Percentiles rank a stretch among this genome's conserved stretches.
Evolutionary conservation across 495 filamentous ascomycete genomes (phyloP).

Genomic region (Glarea lozoyensis): DNA sequence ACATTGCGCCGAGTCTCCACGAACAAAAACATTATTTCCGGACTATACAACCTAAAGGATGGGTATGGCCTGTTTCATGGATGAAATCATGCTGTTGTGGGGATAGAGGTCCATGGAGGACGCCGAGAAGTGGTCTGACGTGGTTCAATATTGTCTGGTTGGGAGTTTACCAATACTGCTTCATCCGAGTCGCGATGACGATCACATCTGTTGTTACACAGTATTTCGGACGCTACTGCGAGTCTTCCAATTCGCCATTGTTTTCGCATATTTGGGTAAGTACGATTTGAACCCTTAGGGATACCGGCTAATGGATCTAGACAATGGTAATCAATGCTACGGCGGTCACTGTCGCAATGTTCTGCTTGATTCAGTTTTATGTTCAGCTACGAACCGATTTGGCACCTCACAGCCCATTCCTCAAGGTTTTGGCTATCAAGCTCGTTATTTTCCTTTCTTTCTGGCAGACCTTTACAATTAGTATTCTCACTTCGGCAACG

Average conservation of each 20-base stretch:
- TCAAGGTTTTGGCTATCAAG: conserved; percentile 85
- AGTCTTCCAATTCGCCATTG: conserved; percentile 62
- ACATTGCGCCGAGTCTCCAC: conserved; percentile 71
- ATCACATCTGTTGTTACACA: conserved; percentile 69
- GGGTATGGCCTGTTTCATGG: conserved; percentile 69
- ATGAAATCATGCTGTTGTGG: conserved; percentile 61
- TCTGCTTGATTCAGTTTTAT: conserved; percentile 86
- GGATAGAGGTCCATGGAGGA: conserved; percentile 57
- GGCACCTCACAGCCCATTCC: conserved; percentile 60
- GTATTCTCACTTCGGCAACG: conserved; percentile 51
- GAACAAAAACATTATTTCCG: conserved; percentile 86
- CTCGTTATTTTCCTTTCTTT: conserved; percentile 93
- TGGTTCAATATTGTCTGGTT: conserved; percentile 95
- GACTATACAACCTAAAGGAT: conserved; percentile 53
- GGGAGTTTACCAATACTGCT: conserved; percentile 83
- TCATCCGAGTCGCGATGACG: conserved; percentile 78
- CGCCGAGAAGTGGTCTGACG: conserved; percentile 74
- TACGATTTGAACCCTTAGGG: background rate
- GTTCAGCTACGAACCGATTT: conserved; percentile 62
- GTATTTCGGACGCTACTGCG: conserved; percentile 62
- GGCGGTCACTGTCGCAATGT: conserved; percentile 83
- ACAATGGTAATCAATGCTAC: conserved; percentile 59
- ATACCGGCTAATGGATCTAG: conserved; percentile 28
- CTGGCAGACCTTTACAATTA: conserved; percentile 75
- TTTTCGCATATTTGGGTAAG: conserved; percentile 81